Conservation (phyloP, 768 basidiomycete species). For the Amylocystis lapponica region DNA sequence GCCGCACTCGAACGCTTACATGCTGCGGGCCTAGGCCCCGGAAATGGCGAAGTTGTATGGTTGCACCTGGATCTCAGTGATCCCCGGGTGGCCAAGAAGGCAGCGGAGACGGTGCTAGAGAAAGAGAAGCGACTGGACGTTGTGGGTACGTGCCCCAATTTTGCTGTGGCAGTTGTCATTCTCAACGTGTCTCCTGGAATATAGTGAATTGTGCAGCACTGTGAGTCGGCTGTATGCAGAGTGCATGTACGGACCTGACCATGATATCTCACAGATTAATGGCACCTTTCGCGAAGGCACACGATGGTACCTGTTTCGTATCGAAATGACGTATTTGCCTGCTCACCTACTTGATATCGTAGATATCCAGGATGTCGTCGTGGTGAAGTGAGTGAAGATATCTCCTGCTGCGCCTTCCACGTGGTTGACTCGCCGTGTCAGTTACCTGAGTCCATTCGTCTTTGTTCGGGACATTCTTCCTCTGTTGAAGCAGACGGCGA, state of each 20-base stretch:
- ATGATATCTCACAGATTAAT: constrained; percentile 13
- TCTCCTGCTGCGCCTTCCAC: too few relatives aligned
- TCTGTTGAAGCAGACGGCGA: constrained; percentile 23
- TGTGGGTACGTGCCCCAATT: constrained; percentile 32
- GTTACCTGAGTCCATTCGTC: constrained; percentile 24
- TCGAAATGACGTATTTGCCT: too few relatives aligned
- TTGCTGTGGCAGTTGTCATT: background rate
- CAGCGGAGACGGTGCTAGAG: constrained; percentile 43
- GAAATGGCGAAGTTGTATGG: constrained; percentile 43
- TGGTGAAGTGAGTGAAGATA: constrained; percentile 36
- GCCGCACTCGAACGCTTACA: constrained; percentile 43
- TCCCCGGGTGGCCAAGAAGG: constrained; percentile 39
- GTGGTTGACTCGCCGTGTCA: too few relatives aligned
- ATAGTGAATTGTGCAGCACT: constrained; percentile 4
- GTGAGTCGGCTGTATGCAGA: background rate
- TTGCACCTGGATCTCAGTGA: constrained; percentile 47
- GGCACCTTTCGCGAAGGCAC: constrained; percentile 9
- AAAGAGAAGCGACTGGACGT: constrained; percentile 51
- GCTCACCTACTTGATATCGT: background rate
- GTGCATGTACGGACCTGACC: too few relatives aligned
- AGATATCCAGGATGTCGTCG: constrained; percentile 32
- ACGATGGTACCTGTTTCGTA: constrained; percentile 3
- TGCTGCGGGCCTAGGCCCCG: constrained; percentile 36
- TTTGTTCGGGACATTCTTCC: constrained; percentile 27
- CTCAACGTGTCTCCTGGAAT: too few relatives aligned